Evolutionary conservation across 2,329 filamentous ascomycete genomes (phyloP), one percentile per base, ranked within the genome.

Genomic region (Penicillium sp.): DNA sequence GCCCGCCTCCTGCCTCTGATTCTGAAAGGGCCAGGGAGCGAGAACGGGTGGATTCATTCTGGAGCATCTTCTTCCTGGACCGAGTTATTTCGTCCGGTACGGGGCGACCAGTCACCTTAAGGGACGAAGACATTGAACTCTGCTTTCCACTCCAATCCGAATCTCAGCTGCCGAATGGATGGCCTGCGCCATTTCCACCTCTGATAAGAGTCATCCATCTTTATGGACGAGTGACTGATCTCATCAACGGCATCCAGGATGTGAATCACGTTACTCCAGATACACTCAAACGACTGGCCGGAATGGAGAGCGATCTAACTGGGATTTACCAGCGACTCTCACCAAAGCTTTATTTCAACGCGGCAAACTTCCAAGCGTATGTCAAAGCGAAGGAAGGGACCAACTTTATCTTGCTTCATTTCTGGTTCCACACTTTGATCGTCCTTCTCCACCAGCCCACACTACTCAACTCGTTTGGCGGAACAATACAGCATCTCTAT

Each of bases 371-470:
- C 70, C 90, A 92, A 71, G 85, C 89, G 31, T 94, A 95, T 67
- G 86, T 92, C 39, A 88, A 88, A 66, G 82, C 85, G 42, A 89
- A 90, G 9, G 89, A 95, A 69, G 90, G 91, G 13, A 92, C 90
- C 0, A 94, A 90, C 37, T 96, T 96, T 59, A 89, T 96, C 45
- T 77, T 96, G 9, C 77, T 96, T 21, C 91, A 95, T 69, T 90
- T 92, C 69, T 95, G 91, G 91, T 93, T 93, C 64, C 91, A 95
- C 60, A 90, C 90, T 0, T 77, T 94, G 26, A 92, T 95, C 60
- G 91, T 95, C 55, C 82, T 95, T 3, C 79, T 95, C 5, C 90
- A 95, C 67, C 90, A 93, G 61, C 91, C 91, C 0, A 93, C 90
- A 0, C 77, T 96, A 1, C 77, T 96, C 49, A 89, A 91, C 44